phyloP scores from a whole-genome alignment of 2,329 filamentous ascomycete genomes.

The Penicillium brevicompactum region DNA sequence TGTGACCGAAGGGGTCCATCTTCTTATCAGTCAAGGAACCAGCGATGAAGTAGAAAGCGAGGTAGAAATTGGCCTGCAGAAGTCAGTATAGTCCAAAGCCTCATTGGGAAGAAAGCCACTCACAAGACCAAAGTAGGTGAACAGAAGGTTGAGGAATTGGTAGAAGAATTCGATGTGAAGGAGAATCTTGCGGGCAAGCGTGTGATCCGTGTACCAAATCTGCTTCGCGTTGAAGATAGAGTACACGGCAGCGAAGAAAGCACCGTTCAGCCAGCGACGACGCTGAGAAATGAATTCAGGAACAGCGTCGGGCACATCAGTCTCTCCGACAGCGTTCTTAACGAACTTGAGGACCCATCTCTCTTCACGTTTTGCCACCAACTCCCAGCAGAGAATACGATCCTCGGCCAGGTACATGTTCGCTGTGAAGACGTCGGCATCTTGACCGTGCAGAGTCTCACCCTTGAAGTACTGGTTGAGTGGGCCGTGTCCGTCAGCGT shows the following conservation, averaged over 20 bases:
- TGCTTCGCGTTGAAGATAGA: constrained; percentile 93
- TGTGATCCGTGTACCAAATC: constrained; percentile 91
- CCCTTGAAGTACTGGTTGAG: constrained; percentile 99
- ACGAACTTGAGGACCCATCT: constrained; percentile 98
- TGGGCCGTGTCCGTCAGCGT: constrained; percentile 91
- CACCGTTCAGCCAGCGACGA: constrained; percentile 95
- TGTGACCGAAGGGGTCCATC: constrained; percentile 89
- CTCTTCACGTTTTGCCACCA: constrained; percentile 92
- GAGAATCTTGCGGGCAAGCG: constrained; percentile 81
- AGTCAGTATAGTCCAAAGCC: constrained; percentile 12
- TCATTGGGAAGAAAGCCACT: constrained; percentile 13
- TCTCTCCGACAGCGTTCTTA: constrained; percentile 93
- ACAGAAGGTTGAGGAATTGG: constrained; percentile 86
- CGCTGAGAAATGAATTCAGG: constrained; percentile 97
- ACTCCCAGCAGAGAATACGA: constrained; percentile 96
- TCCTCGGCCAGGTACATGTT: constrained; percentile 99
- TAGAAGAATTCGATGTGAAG: constrained; percentile 95
- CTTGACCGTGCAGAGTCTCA: constrained; percentile 91
- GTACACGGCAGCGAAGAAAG: constrained; percentile 98
- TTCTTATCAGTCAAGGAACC: constrained; percentile 78
- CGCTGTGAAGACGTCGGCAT: constrained; percentile 95
- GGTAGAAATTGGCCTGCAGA: constrained; percentile 84
- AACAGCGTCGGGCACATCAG: constrained; percentile 91
- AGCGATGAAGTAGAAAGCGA: constrained; percentile 97
- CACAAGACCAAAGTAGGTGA: constrained; percentile 92